Conservation (phyloP, 306 rosid genomes). For the Cajanus cajan region DNA sequence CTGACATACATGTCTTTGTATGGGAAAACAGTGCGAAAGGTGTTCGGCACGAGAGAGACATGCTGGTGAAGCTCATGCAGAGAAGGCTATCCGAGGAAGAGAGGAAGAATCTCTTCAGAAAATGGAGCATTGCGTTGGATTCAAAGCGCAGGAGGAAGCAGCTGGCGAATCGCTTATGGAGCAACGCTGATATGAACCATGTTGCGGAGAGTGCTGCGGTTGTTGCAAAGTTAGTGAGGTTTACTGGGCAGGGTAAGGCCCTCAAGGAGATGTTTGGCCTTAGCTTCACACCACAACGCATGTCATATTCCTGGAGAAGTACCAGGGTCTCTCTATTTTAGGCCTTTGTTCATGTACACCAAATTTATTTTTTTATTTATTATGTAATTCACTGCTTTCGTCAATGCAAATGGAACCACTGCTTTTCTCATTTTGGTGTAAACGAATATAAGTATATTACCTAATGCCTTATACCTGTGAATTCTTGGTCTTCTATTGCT, state of each 20-base stretch:
- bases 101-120: constrained; percentile 51
- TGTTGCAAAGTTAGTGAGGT: constrained; percentile 65
- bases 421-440: too few relatives aligned
- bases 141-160: constrained; percentile 84
- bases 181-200: constrained; percentile 53
- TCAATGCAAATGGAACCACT: background rate
- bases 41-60: constrained; percentile 60
- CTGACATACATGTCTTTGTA: background rate
- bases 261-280: constrained; percentile 87
- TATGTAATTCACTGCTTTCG: background rate
- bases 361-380: background rate
- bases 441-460: too few relatives aligned
- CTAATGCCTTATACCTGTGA: too few relatives aligned
- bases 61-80: constrained; percentile 66
- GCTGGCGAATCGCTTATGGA: constrained; percentile 62
- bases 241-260: constrained; percentile 64
- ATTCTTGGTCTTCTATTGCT: background rate
- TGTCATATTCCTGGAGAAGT: constrained; percentile 58
- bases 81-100: constrained; percentile 62
- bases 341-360: background rate
- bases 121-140: constrained; percentile 68
- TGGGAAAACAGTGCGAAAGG: constrained; percentile 54
- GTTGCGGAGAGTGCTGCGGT: constrained; percentile 62
- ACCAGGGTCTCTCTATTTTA: constrained; percentile 45
- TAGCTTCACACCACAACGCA: constrained; percentile 55